Evolutionary conservation across 2,329 filamentous ascomycete species (phyloP).

Genomic region (Colletotrichum phormii): DNA sequence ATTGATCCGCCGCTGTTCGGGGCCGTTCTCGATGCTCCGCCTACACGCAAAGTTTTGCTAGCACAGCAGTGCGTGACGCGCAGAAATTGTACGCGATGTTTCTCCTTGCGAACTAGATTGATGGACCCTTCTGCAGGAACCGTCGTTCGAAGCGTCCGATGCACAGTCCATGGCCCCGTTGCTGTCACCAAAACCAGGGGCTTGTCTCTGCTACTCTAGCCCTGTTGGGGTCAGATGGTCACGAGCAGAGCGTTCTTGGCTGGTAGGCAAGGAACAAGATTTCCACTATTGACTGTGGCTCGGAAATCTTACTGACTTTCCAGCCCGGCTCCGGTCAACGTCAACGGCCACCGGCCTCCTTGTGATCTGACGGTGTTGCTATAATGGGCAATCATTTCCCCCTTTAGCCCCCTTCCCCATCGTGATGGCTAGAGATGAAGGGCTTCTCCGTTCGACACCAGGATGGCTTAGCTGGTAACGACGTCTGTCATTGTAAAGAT

Average conservation of each 20-base stretch:
- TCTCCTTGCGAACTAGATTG: slow-evolving; percentile 6
- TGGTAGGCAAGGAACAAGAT: not conserved
- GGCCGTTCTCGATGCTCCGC: slow-evolving; percentile 3
- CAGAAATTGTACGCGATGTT: slow-evolving; percentile 6
- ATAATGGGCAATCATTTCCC: not conserved
- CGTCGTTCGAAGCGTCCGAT: slow-evolving; percentile 15
- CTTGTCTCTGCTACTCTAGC: not conserved
- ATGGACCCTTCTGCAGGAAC: slow-evolving; percentile 23
- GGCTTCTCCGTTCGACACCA: not conserved
- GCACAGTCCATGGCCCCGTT: slow-evolving; percentile 1
- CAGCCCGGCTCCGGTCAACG: not conserved
- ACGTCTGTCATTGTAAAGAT: not conserved
- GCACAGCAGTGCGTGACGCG: slow-evolving; percentile 12
- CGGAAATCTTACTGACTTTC: not conserved
- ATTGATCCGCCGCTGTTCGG: slow-evolving; percentile 10
- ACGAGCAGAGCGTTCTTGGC: not conserved
- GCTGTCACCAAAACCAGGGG: slow-evolving; percentile 6
- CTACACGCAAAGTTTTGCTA: not conserved
- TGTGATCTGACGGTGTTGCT: not conserved
- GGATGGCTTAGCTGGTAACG: not conserved
- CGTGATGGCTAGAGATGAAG: not conserved
- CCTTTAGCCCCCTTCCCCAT: not conserved
- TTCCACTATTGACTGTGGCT: slow-evolving; percentile 5
- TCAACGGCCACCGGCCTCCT: slow-evolving; percentile 1
- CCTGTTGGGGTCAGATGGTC: not conserved